Conservation (phyloP, 1,284 basidiomycete species). For the Cerrena zonata region DNA sequence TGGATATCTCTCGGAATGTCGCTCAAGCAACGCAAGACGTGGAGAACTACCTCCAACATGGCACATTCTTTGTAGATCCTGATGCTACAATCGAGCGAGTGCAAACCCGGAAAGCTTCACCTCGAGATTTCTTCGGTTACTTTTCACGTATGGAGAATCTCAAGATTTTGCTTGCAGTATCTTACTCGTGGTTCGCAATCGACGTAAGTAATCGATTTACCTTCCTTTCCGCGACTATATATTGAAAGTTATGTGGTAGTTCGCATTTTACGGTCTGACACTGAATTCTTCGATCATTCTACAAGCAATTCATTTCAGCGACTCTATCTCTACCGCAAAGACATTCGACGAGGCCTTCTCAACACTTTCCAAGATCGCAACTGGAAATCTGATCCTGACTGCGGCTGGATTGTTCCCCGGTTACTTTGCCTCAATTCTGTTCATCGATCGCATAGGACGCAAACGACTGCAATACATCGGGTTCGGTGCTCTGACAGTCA, state of each 20-base stretch:
- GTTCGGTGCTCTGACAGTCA: constrained; percentile 47
- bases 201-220: constrained; percentile 33
- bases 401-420: constrained; percentile 26
- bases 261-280: constrained; percentile 79
- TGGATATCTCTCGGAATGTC: constrained; percentile 84
- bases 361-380: constrained; percentile 22
- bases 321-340: constrained; percentile 1
- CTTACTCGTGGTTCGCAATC: constrained; percentile 59
- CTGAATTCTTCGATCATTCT: constrained; percentile 69
- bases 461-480: constrained; percentile 35
- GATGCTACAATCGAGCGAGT: constrained; percentile 55
- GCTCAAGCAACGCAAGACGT: constrained; percentile 68
- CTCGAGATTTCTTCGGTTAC: constrained; percentile 56
- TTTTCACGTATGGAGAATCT: constrained; percentile 45
- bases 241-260: constrained; percentile 33
- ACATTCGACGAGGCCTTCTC: constrained; percentile 5
- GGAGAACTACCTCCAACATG: constrained; percentile 54
- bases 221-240: constrained; percentile 6
- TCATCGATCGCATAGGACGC: constrained; percentile 26
- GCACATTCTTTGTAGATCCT: constrained; percentile 46
- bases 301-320: constrained; percentile 45
- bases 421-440: constrained; percentile 23
- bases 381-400: constrained; percentile 26
- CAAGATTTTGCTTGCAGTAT: constrained; percentile 51
- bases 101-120: constrained; percentile 58